A percentile compares a stretch with the other conserved stretches of the same genome.
These are phyloP conservation scores for Pyrus hybrid DNA, from an alignment of 331 rosid species.

Conservation along the genomic window DNA sequence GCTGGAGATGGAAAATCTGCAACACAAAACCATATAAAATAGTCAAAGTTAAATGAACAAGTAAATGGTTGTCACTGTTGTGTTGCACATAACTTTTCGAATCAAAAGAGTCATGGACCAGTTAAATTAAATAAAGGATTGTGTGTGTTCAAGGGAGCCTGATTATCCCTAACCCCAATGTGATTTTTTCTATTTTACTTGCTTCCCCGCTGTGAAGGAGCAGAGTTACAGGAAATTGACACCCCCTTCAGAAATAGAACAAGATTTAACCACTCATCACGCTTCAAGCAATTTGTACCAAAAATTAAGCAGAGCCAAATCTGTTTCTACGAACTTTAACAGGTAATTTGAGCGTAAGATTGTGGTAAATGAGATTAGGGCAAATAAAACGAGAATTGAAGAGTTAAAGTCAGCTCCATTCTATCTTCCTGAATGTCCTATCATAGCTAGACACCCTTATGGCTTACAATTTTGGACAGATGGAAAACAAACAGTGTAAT, in stretches of 20 bases:
- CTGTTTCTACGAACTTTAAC: neutral
- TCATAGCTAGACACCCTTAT: neutral
- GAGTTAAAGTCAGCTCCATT: neutral
- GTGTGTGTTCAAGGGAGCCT: neutral
- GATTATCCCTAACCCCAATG: no score
- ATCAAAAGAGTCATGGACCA: neutral
- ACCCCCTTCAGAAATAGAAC: neutral
- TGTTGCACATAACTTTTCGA: neutral
- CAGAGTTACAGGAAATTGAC: neutral
- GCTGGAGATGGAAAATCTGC: slow-evolving; percentile 61
- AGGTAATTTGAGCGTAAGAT: neutral
- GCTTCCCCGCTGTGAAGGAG: neutral
- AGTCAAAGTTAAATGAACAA: slow-evolving; percentile 1
- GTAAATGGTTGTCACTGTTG: neutral
- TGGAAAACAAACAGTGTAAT: neutral
- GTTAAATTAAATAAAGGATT: neutral
- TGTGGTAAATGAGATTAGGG: neutral
- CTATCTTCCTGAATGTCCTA: neutral
- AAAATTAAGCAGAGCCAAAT: no score
- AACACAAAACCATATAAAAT: slow-evolving; percentile 6
- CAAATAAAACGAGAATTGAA: neutral
- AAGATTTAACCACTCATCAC: neutral
- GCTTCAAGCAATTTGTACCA: neutral
- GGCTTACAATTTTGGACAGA: neutral
- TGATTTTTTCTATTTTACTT: no score